A percentile compares a stretch with the other conserved stretches of the same genome.
Evolutionary conservation across 192 early-diverging fungal genomes (phyloP).

Genomic region (Coemansia sp.): DNA sequence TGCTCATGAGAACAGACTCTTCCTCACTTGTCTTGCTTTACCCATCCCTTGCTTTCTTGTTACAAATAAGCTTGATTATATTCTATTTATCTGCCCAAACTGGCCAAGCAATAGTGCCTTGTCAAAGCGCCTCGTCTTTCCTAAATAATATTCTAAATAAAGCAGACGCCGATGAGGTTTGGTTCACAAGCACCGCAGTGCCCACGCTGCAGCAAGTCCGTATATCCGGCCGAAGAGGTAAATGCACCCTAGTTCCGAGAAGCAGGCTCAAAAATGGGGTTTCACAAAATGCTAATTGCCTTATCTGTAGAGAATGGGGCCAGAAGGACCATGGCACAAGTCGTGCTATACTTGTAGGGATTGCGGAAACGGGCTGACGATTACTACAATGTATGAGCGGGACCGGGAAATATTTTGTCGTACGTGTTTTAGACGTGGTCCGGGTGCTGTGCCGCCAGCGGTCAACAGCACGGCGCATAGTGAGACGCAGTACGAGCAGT

Average conservation of each 20-base stretch:
- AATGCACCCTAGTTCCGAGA: background rate
- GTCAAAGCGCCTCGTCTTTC: no score
- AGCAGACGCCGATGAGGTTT: background rate
- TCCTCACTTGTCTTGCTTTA: no score
- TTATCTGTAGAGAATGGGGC: constrained; percentile 40
- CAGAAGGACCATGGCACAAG: constrained; percentile 53
- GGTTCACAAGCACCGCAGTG: constrained; percentile 46
- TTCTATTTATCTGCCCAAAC: no score
- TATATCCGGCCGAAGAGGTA: constrained; percentile 56
- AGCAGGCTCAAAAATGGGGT: background rate
- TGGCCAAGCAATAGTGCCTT: no score
- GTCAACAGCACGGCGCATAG: constrained; percentile 8
- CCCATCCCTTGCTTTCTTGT: no score
- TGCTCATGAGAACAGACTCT: no score
- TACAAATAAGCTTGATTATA: no score
- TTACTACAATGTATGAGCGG: constrained; percentile 43
- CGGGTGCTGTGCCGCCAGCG: constrained; percentile 9
- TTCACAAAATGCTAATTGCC: background rate
- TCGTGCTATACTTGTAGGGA: constrained; percentile 45
- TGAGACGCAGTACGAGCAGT: constrained; percentile 1
- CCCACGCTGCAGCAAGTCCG: constrained; percentile 54
- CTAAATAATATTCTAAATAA: no score
- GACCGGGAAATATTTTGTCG: constrained; percentile 51
- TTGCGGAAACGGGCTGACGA: constrained; percentile 35
- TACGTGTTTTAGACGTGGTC: constrained; percentile 33